phyloP scores from a whole-genome alignment of 2,329 filamentous ascomycete species.

The Diaporthe destruens region DNA sequence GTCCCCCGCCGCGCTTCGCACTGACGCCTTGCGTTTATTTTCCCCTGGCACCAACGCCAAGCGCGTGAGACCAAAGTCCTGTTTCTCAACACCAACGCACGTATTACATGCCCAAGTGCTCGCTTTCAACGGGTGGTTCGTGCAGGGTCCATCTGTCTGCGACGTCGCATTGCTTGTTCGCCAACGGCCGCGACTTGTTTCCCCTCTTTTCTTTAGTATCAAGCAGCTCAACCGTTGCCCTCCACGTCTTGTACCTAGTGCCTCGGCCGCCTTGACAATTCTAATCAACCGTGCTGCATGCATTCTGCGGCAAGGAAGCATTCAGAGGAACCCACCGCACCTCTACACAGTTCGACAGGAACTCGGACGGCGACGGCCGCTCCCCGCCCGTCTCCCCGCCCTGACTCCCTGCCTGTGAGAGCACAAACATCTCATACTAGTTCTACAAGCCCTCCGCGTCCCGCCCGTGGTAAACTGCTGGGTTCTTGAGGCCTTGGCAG shows the following conservation, averaged over 20 bases:
- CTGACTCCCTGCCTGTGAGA: background rate
- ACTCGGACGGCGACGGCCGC: background rate
- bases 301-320: background rate
- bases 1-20: slow-evolving; percentile 1
- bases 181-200: slow-evolving; percentile 2
- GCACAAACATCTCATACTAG: background rate
- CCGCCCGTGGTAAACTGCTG: background rate
- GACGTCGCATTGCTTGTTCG: slow-evolving; percentile 1
- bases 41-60: slow-evolving; percentile 12
- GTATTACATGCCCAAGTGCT: background rate
- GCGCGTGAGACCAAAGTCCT: slow-evolving; percentile 31
- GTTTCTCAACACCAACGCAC: slow-evolving; percentile 29
- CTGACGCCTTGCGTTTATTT: slow-evolving; percentile 11
- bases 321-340: background rate
- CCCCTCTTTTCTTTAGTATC: background rate
- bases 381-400: background rate
- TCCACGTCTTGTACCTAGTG: background rate
- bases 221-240: background rate
- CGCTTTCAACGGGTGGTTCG: background rate
- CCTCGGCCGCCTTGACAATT: background rate
- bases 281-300: background rate
- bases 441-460: background rate
- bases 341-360: background rate
- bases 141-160: slow-evolving; percentile 1
- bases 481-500: background rate